phyloP scores from a whole-genome alignment of 306 rosid genomes.

The Cicer pinnatifidum region DNA sequence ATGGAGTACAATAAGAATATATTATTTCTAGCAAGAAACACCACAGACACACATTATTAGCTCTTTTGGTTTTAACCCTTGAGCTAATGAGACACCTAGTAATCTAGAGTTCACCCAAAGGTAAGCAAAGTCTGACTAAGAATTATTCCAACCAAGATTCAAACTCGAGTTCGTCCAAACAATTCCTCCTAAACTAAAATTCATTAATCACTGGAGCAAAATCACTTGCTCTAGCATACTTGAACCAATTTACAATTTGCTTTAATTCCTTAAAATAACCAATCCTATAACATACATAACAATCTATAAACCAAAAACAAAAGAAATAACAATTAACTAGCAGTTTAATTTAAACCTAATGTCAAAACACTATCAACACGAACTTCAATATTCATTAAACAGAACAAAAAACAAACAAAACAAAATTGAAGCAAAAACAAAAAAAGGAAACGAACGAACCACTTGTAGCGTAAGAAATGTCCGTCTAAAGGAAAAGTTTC shows the following conservation, averaged over 20 bases:
- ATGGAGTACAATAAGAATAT: too few species aligned
- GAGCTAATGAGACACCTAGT: too few species aligned
- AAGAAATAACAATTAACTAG: background rate
- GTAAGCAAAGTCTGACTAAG: too few species aligned
- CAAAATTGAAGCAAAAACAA: background rate
- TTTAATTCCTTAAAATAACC: background rate
- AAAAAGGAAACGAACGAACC: conserved; percentile 46
- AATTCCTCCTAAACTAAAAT: too few species aligned
- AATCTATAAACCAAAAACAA: background rate
- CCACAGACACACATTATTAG: background rate
- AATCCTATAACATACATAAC: background rate
- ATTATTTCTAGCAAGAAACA: background rate
- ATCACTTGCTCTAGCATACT: background rate
- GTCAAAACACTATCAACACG: background rate
- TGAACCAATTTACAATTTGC: background rate
- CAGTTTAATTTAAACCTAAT: background rate
- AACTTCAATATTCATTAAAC: background rate
- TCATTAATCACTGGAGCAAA: too few species aligned
- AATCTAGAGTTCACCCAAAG: too few species aligned
- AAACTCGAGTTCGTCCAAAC: too few species aligned
- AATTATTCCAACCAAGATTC: too few species aligned
- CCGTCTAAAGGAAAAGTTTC: conserved; percentile 82
- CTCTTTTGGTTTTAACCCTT: background rate
- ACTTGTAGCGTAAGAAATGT: conserved; percentile 84
- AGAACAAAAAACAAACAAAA: background rate